These are phyloP conservation scores for Epichloe uncinata DNA, from an alignment of 2,329 filamentous ascomycete genomes.

Conservation along the genomic window DNA sequence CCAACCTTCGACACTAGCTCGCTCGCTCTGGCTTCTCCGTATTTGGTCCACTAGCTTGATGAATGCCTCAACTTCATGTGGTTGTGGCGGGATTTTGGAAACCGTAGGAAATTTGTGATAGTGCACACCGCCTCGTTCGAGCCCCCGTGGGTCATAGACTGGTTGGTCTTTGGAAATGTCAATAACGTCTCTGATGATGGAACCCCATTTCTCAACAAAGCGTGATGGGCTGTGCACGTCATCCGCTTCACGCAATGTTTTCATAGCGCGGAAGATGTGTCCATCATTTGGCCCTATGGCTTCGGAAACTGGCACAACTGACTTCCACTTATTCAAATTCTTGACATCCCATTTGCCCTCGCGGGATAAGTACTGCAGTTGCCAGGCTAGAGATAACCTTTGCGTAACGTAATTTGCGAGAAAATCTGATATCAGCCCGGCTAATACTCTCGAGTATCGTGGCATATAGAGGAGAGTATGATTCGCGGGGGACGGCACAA, in stretches of 20 bases:
- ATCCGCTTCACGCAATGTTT: slow-evolving; percentile 84
- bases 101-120: slow-evolving; percentile 87
- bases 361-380: slow-evolving; percentile 74
- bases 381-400: slow-evolving; percentile 75
- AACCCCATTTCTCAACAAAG: slow-evolving; percentile 57
- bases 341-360: slow-evolving; percentile 98
- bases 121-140: slow-evolving; percentile 52
- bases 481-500: slow-evolving; percentile 60
- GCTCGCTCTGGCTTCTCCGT: slow-evolving; percentile 35
- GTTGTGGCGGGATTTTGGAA: slow-evolving; percentile 70
- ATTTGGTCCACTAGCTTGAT: slow-evolving; percentile 46
- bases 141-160: slow-evolving; percentile 66
- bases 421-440: slow-evolving; percentile 74
- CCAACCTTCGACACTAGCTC: slow-evolving; percentile 24
- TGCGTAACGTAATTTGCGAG: slow-evolving; percentile 60
- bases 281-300: slow-evolving; percentile 45
- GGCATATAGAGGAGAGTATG: slow-evolving; percentile 79
- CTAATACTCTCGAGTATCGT: slow-evolving; percentile 58
- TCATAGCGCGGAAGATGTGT: slow-evolving; percentile 74
- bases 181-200: slow-evolving; percentile 59
- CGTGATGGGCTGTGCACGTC: slow-evolving; percentile 62
- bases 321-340: slow-evolving; percentile 84
- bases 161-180: slow-evolving; percentile 88
- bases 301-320: slow-evolving; percentile 61
- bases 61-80: slow-evolving; percentile 39